These are phyloP conservation scores for Coniella vitis DNA, from an alignment of 2,329 filamentous ascomycete species.

Conservation along the genomic window DNA sequence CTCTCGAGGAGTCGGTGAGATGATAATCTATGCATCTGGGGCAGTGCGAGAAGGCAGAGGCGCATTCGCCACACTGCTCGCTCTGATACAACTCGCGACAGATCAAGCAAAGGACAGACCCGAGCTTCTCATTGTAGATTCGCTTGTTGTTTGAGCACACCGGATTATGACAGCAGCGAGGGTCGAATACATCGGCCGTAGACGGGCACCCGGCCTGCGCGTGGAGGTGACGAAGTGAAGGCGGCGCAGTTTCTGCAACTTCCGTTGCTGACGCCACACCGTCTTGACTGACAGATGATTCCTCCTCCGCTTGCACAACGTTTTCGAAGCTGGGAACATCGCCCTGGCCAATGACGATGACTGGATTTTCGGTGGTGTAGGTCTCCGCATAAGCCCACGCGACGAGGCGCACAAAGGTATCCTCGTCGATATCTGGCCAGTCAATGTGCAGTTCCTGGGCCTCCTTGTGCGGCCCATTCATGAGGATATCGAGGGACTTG, in stretches of 20 bases:
- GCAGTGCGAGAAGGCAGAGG: not conserved
- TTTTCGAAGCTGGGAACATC: not conserved
- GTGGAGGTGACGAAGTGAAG: not conserved
- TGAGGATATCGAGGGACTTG: conserved; percentile 6
- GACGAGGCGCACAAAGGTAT: conserved; percentile 13
- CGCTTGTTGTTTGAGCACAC: not conserved
- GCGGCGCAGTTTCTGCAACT: no score
- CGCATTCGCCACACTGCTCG: not conserved
- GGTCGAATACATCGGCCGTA: not conserved
- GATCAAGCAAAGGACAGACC: not conserved
- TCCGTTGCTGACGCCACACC: no score
- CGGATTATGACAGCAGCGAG: not conserved
- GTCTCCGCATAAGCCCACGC: conserved; percentile 15
- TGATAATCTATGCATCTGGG: not conserved
- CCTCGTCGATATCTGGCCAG: conserved; percentile 17
- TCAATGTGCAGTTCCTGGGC: conserved; percentile 8
- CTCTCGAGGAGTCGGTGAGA: not conserved
- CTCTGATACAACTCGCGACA: not conserved
- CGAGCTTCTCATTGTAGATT: fast-evolving
- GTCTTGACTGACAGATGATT: no score
- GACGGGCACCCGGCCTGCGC: no score
- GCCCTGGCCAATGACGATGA: not conserved
- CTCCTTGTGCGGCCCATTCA: conserved; percentile 13
- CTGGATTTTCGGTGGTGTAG: conserved; percentile 11
- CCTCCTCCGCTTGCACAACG: no score